Percentiles rank a stretch among this genome's conserved stretches.
phyloP scores from a whole-genome alignment of 495 filamentous ascomycete genomes.

The Bacidia rubella region DNA sequence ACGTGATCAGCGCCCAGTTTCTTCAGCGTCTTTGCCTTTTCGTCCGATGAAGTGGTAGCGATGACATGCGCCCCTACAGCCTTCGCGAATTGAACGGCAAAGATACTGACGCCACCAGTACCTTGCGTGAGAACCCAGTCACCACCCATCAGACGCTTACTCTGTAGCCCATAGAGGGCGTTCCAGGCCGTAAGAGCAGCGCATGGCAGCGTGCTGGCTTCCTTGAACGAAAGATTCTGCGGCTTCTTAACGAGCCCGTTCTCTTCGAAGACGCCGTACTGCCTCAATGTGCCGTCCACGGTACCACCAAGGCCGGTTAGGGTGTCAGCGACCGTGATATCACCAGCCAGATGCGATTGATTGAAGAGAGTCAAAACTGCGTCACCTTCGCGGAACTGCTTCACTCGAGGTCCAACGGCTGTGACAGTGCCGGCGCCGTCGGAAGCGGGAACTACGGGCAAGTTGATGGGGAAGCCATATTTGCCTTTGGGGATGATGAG shows the following conservation, averaged over 20 bases:
- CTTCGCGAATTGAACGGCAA: conserved; percentile 72
- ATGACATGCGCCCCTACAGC: conserved; percentile 71
- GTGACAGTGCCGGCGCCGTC: conserved; percentile 67
- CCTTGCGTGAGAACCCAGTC: conserved; percentile 65
- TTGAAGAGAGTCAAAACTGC: conserved; percentile 68
- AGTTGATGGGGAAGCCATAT: conserved; percentile 49
- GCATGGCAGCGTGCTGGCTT: conserved; percentile 56
- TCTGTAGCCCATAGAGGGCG: conserved; percentile 53
- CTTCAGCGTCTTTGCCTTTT: conserved; percentile 54
- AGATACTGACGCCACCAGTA: conserved; percentile 70
- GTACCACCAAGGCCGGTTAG: conserved; percentile 54
- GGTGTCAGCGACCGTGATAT: conserved; percentile 29
- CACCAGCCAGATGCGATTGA: conserved; percentile 55
- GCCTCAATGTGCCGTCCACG: conserved; percentile 54
- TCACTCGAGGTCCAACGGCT: conserved; percentile 52
- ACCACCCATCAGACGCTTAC: conserved; percentile 47
- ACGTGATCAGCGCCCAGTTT: conserved; percentile 64
- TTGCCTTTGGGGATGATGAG: conserved; percentile 59
- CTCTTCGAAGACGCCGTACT: conserved; percentile 61
- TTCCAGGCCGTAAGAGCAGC: conserved; percentile 77
- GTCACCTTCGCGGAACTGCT: conserved; percentile 55
- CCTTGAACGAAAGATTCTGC: conserved; percentile 42
- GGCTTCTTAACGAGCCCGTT: conserved; percentile 55
- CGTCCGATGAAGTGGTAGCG: conserved; percentile 57
- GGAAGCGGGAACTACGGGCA: conserved; percentile 55